Conservation (phyloP, 1,284 basidiomycete genomes). For the Ustilago vetiveriae region DNA sequence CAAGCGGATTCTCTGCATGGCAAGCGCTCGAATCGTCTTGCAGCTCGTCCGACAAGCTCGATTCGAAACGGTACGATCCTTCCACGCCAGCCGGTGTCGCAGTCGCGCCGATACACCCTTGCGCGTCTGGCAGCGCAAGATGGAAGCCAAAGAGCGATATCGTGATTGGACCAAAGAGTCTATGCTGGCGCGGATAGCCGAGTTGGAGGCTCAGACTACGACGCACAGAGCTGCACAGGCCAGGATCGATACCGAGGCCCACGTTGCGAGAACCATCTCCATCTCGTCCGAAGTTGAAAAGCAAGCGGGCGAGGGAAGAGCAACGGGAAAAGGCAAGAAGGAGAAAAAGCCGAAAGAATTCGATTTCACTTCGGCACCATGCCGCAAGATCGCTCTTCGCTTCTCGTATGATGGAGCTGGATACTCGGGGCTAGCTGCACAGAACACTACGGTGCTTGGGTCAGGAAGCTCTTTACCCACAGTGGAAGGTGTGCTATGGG, state of each 20-base stretch:
- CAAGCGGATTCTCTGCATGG: constrained; percentile 12
- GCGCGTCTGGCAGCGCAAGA: constrained; percentile 37
- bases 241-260: neutral
- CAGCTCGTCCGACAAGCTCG: neutral
- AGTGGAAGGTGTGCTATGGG: constrained; percentile 87
- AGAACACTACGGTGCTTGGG: constrained; percentile 68
- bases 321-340: constrained; percentile 18
- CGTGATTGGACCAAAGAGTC: constrained; percentile 44
- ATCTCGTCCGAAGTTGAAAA: neutral
- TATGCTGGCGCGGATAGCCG: constrained; percentile 49
- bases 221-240: constrained; percentile 12
- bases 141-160: constrained; percentile 50
- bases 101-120: constrained; percentile 1
- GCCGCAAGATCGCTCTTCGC: constrained; percentile 88
- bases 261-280: neutral
- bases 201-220: constrained; percentile 43
- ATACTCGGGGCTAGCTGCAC: constrained; percentile 83
- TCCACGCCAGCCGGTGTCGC: neutral
- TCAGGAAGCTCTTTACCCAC: constrained; percentile 76
- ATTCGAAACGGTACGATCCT: neutral
- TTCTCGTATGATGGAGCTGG: constrained; percentile 92
- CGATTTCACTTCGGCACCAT: constrained; percentile 76
- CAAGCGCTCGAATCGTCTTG: neutral
- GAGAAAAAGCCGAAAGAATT: constrained; percentile 67
- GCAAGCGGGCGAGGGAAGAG: neutral